phyloP scores from a whole-genome alignment of 1,139 yeast species.

The Meyerozyma guilliermondii region DNA sequence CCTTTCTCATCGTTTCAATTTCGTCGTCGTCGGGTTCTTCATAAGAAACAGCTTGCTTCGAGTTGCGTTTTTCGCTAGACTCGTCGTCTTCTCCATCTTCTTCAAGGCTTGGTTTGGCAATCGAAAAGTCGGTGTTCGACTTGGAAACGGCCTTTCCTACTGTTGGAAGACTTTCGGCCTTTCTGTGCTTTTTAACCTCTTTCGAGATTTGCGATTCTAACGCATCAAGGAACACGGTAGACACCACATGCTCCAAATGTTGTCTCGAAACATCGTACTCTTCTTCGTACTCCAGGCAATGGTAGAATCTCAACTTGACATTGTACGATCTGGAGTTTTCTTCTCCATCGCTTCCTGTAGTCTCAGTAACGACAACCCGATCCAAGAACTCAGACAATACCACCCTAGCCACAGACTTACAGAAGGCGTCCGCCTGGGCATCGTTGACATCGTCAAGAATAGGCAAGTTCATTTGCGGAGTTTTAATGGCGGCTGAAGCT shows the following conservation, averaged over 20 bases:
- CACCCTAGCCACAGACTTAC: constrained; percentile 84
- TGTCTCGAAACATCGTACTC: constrained; percentile 86
- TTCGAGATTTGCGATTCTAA: constrained; percentile 71
- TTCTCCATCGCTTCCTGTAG: constrained; percentile 60
- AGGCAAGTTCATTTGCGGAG: constrained; percentile 98
- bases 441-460: constrained; percentile 73
- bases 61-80: constrained; percentile 61
- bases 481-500: constrained; percentile 89
- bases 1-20: constrained; percentile 78
- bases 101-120: constrained; percentile 25
- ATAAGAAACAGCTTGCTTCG: constrained; percentile 85
- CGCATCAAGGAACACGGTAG: constrained; percentile 57
- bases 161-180: constrained; percentile 49
- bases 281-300: constrained; percentile 68
- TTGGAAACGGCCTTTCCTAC: constrained; percentile 73
- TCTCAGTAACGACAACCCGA: constrained; percentile 80
- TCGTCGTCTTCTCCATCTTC: constrained; percentile 49
- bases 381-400: constrained; percentile 86
- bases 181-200: constrained; percentile 80
- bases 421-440: constrained; percentile 86
- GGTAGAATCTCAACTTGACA: constrained; percentile 71
- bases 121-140: constrained; percentile 41
- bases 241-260: constrained; percentile 68
- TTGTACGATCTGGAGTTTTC: constrained; percentile 67
- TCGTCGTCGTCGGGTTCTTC: constrained; percentile 96